phyloP scores from a whole-genome alignment of 352 stramenopile species.

The Elongisporangium prolatum region DNA sequence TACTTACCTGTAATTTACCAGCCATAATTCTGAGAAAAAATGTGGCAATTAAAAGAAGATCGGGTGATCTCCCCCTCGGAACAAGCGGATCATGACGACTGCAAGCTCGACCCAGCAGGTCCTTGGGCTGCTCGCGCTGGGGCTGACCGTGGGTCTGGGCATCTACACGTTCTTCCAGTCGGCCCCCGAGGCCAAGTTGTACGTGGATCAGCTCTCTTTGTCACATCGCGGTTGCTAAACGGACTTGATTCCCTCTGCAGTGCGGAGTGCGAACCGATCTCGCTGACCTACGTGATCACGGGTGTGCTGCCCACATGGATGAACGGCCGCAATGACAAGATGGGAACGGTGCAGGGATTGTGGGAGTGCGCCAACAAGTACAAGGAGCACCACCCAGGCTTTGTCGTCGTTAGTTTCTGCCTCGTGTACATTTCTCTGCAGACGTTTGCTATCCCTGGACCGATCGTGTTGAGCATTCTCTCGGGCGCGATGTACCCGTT shows the following conservation, averaged over 20 bases:
- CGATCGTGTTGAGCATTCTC: conserved; percentile 84
- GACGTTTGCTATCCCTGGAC: conserved; percentile 85
- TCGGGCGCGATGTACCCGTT: conserved; percentile 87
- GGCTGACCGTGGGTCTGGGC: conserved; percentile 23
- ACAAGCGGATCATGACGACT: not conserved
- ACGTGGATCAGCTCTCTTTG: conserved; percentile 15
- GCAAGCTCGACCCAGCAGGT: conserved; percentile 21
- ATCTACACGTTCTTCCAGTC: conserved; percentile 72
- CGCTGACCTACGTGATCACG: conserved; percentile 68
- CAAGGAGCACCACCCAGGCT: conserved; percentile 62
- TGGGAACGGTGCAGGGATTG: conserved; percentile 72
- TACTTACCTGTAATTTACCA: not conserved
- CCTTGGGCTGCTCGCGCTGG: conserved; percentile 38
- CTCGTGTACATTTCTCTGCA: conserved; percentile 85
- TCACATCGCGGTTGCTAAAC: conserved; percentile 1
- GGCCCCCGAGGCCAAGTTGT: conserved; percentile 65
- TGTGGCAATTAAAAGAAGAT: not conserved
- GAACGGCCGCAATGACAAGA: conserved; percentile 80
- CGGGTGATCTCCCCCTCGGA: not conserved
- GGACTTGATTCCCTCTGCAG: conserved; percentile 15
- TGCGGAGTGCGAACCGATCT: conserved; percentile 63
- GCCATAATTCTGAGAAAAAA: not conserved
- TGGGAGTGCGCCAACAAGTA: conserved; percentile 79
- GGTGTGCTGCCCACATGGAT: conserved; percentile 78
- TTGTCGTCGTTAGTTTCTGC: conserved; percentile 78